Base-by-base conservation (phyloP, 257 asterid genomes). In the Lithospermum erythrorhizon region DNA sequence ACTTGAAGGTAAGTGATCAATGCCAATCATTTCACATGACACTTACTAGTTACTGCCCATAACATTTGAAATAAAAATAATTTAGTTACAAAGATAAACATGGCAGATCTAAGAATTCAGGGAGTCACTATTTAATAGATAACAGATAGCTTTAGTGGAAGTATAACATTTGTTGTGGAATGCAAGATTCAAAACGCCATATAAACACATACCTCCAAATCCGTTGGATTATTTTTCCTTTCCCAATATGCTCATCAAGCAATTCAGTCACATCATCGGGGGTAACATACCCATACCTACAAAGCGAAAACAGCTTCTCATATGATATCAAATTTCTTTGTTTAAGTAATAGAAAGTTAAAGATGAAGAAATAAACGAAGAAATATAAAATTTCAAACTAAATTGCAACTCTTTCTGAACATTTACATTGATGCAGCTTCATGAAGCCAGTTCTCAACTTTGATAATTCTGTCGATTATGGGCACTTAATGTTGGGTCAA, bases 231-330 rank as follows among this genome's bases (percentile, higher is more conserved):
- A 94, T 76, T 78, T 82, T 83, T 61, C 95, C 94, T 71, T 85
- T 81, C 58, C 81, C 83, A 66, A 94, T 87, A 71, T 94, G 97
- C 70, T 68, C 79, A 75, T 94, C 90, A 29, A 94, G 78, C 79
- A 94, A 73, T 61, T 77, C 97, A 69, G 73, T 72, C 63, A 94
- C 96, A 72, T 94, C 99, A 68, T 68, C 61, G 27, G 99, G 97
- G n/a, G 97, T 78, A 66, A 87, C 96, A 54, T 94, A 94, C 47
- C 99, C 99, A 55, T 84, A 94, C 99, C 99, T 94, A 73, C 79
- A 82, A 32, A 71, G 52, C 66, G 55, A 21, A 54, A 72, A 6
- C 24, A 55, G 32, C 20, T 17, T 55, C 9, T 18, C 21, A 19
- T 49, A 18, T 21, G 35, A 10, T 1, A 11, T 41, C 18, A 14